Evolutionary conservation across 1,284 basidiomycete genomes (phyloP).

Genomic region (Hortiboletus rubellus): DNA sequence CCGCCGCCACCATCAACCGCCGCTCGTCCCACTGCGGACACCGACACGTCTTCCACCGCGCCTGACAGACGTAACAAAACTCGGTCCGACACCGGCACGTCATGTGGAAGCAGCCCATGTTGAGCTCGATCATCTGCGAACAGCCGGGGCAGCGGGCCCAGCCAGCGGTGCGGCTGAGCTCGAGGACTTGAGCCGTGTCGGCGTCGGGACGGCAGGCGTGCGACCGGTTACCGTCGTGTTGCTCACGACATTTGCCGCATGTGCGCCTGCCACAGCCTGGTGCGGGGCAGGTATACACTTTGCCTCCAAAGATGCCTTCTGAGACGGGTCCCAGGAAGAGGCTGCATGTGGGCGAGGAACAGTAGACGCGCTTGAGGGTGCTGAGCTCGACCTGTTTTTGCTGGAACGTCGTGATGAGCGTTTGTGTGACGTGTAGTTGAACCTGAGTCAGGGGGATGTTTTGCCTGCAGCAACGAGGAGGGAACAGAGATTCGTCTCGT

Average conservation of each 20-base stretch:
- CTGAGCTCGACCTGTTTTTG: constrained; percentile 38
- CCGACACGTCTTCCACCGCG: constrained; percentile 42
- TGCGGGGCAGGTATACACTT: constrained; percentile 25
- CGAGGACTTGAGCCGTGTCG: constrained; percentile 33
- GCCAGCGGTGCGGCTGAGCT: constrained; percentile 34
- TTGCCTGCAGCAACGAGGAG: constrained; percentile 45
- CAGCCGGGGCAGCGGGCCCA: constrained; percentile 49
- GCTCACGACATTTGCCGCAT: constrained; percentile 39
- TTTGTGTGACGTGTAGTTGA: constrained; percentile 28
- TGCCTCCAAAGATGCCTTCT: constrained; percentile 11
- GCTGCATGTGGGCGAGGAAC: constrained; percentile 41
- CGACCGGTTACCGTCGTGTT: constrained; percentile 14
- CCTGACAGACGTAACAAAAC: constrained; percentile 46
- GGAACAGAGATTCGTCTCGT: constrained; percentile 44
- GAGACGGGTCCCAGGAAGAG: constrained; percentile 42
- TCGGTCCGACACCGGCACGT: constrained; percentile 46
- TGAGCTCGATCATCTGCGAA: constrained; percentile 43
- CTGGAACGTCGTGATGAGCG: constrained; percentile 28
- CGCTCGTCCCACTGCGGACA: constrained; percentile 47
- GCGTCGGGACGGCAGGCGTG: constrained; percentile 33
- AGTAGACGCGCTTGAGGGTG: constrained; percentile 45
- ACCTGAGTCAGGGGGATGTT: constrained; percentile 35
- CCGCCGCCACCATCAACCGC: constrained; percentile 34
- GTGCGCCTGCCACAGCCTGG: constrained; percentile 33
- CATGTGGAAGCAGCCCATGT: constrained; percentile 47